Evolutionary conservation across 768 basidiomycete species (phyloP), one percentile per base, ranked within the genome.

Genomic region (Mycena rosella): DNA sequence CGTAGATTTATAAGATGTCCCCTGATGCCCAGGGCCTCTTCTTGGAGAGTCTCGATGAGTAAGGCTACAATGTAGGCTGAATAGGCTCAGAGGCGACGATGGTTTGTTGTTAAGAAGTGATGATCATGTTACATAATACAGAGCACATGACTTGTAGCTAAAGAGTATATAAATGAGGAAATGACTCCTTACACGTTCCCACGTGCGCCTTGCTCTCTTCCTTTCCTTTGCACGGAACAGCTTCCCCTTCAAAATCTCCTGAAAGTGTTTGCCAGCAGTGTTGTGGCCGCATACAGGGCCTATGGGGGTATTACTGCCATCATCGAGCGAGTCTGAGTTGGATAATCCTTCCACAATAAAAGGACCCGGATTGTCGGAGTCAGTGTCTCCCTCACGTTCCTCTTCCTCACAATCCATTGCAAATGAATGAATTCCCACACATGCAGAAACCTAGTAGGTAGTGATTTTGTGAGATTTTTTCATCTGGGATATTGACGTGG

Each of bases 361-460:
- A 6, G 61, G 61, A 11, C 53, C 60, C 5, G 51, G 49, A n/a
- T 62, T 49, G 26, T 66, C 51, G 18, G 51, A 60, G 24, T 60
- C 65, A 45, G 44, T 60, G 30, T 64, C 47, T 14, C 65, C 67
- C 0, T 9, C 49, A 27, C 55, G 22, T 47, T 75, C 72, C 22
- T 70, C 48, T 10, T 52, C 74, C 48, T 78, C 73, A 22, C 69
- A 63, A 18, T 68, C 48, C 65, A 74, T 61, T 13, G 72, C 75
- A 63, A 78, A 73, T 1, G 65, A 48, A 47, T 78, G 77, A 5
- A 74, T 32, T 3, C 51, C 70, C 18, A 78, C 53, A 38, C 78
- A 78, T 26, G 76, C 72, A 5, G 56, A 52, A 5, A 78, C 55
- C 77, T 77, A 78, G 34, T 73, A 70, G 11, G 72, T 73, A 10